Evolutionary conservation across 1,139 yeast species (phyloP), one percentile per base, ranked within the genome.

Genomic region (Pichia sp.): DNA sequence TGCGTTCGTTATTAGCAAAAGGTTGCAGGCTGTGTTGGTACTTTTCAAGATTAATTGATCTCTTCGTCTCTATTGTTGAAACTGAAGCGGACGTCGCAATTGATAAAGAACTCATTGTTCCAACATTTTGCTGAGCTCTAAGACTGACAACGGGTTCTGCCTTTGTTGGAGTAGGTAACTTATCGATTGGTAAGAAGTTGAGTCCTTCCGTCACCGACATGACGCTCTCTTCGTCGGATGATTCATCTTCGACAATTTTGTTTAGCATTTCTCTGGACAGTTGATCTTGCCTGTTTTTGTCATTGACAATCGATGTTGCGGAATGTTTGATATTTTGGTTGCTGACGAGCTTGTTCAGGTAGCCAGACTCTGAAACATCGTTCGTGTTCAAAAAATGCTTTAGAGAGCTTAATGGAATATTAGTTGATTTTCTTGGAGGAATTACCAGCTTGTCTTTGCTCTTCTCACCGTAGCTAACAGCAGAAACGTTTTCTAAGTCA

Each of bases 1-100:
- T 46, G 1, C 30, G 42, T 10, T 46, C 30, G n/a, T 18, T 22
- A 3, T 34, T 19, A 16, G 16, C 4, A 1, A 21, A n/a, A 13
- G 18, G 25, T 10, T 26, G 34, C 9, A 49, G 13, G 34, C 52
- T 52, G 26, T 53, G 44, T 40, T 53, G 49, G 19, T 53, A 53
- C 36, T 53, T 53, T 3, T 31, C 43, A 16, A 49, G 12, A 31
- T 49, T 30, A 6, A 49, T 46, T 10, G n/a, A 9, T 10, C 18
- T 39, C 16, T 47, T 41, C 25, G 25, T 10, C 8, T 28, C 36
- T 7, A 16, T 12, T 12, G 16, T 31, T 13, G 36, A 31, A n/a
- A 16, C 16, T 31, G 36, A 31, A 31, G 36, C 36, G 13, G 36
- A 31, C 9, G 28, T 25, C 9, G 28, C 28, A 25, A 25, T 25